phyloP scores from a whole-genome alignment of 495 filamentous ascomycete genomes.

The Lasiosphaeria hispida region DNA sequence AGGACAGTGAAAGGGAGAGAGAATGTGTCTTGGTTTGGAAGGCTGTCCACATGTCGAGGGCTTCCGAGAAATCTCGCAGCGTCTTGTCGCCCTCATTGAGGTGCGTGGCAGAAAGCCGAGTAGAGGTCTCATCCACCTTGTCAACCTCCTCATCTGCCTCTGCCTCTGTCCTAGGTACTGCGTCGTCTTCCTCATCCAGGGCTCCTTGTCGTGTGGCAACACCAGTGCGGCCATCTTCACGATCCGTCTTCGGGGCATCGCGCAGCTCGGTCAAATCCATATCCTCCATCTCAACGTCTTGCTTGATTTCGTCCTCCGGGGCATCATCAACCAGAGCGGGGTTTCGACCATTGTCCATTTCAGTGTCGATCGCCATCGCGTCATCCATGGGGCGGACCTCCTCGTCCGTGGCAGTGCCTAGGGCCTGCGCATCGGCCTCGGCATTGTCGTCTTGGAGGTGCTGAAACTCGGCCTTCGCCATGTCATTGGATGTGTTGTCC shows the following conservation, averaged over 20 bases:
- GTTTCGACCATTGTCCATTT: conserved; percentile 55
- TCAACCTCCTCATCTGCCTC: conserved; percentile 43
- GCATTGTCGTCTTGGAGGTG: conserved; percentile 82
- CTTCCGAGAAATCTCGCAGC: conserved; percentile 52
- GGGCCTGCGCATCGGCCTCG: conserved; percentile 79
- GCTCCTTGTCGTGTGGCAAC: conserved; percentile 50
- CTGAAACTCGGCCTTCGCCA: conserved; percentile 66
- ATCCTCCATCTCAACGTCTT: conserved; percentile 44
- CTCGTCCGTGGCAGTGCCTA: conserved; percentile 84
- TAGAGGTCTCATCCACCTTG: conserved; percentile 68
- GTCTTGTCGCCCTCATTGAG: conserved; percentile 47
- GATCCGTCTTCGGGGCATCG: conserved; percentile 43
- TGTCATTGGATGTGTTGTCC: conserved; percentile 55
- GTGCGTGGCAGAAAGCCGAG: conserved; percentile 69
- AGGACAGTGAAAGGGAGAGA: conserved; percentile 82
- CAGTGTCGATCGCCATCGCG: conserved; percentile 75
- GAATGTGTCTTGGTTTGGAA: conserved; percentile 81
- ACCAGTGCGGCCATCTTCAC: conserved; percentile 41
- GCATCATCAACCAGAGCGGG: conserved; percentile 56
- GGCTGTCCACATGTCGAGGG: conserved; percentile 76
- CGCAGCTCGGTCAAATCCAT: conserved; percentile 31
- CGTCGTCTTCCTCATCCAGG: conserved; percentile 38
- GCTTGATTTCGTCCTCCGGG: conserved; percentile 50
- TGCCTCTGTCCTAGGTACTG: conserved; percentile 14
- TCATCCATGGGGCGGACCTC: conserved; percentile 80